Base-by-base conservation (phyloP, 2,329 filamentous ascomycete species). In the Dichotomopilus funicola region DNA sequence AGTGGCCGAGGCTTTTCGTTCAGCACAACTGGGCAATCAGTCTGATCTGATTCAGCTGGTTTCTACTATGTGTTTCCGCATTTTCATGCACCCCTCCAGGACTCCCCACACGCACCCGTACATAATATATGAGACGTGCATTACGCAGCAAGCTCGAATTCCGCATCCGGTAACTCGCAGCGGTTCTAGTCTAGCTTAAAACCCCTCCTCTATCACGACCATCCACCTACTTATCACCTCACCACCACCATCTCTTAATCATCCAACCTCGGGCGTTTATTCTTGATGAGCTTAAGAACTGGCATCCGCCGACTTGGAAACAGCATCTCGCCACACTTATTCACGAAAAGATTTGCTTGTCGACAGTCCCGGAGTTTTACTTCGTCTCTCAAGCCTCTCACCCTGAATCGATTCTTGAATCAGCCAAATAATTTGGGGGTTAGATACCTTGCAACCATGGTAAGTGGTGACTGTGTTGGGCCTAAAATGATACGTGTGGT, bases 221-320 rank as follows among this genome's bases (percentile, higher is more conserved):
- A 27, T 27, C 19, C 19, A 42, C 40, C 11, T 13, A 42, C 6
- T n/a, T 13, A 11, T 8, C 6, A n/a, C 40, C 40, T 6, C 6
- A 42, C 6, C 40, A 11, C 40, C 6, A n/a, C 40, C 11, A n/a
- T 13, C 40, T n/a, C 40, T 13, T 27, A 27, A 27, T 27, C 19
- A 27, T 27, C 19, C 19, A 27, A 27, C 19, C 19, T 27, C 19
- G 19, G 19, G 19, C 19, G 19, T 12, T 19, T 31, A 31, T 42
- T 44, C 53, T 44, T 40, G 37, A 55, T 55, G 53, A 51, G 10
- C 12, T 44, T 49, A 49, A 56, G 49, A 49, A 52, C 49, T 7
- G 10, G 49, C 33, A 10, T 35, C 31, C 49, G 44, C 44, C 38
- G n/a, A 10, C 33, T 56, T 45, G 5, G 44, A 19, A 27, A 34